Base-by-base conservation (phyloP, 2,329 filamentous ascomycete species). In the Aspergillus alliaceus region DNA sequence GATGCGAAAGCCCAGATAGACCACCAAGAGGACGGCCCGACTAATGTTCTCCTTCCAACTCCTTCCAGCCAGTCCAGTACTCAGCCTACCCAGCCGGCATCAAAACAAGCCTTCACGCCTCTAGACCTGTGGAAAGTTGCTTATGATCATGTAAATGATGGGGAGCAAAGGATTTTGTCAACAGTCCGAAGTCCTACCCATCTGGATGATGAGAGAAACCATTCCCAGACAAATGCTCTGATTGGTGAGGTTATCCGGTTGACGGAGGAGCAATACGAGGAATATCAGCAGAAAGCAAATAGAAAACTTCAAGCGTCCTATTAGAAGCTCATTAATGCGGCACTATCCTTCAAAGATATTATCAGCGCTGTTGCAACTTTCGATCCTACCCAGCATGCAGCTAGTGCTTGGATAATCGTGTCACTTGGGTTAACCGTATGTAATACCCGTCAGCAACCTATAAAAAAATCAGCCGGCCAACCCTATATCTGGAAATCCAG, bases 371-470 rank as follows among this genome's bases (percentile, higher is more conserved):
- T 59, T 4, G 58, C 50, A 4, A 47, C 46, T 24, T 49, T 59
- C 34, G 59, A 66, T 53, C 53, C 58, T 9, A 65, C 58, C 4
- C 8, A 46, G 1, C 44, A 65, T 56, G 56, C 64, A 48, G 37
- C 59, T 31, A 59, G 58, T n/a, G n/a, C n/a, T n/a, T n/a, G n/a
- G n/a, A n/a, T n/a, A n/a, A n/a, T n/a, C n/a, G n/a, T n/a, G n/a
- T 65, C 54, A 14, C 51, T 66, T 52, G 56, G 62, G 31, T 49
- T 66, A 20, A 66, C 50, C 2, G 61, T 64, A 46, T 37, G 51
- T 53, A 2, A 50, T 22, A 20, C 18, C 24, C 2, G 2, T 6
- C 15, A 22, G 18, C 6, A 20, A 27, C 34, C 14, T 3, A 32
- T 9, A 50, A 24, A n/a, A n/a, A n/a, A n/a, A 3, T 27, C 3